Conservation (phyloP, 169 alveolate species). For the Plasmodium knowlesi region DNA sequence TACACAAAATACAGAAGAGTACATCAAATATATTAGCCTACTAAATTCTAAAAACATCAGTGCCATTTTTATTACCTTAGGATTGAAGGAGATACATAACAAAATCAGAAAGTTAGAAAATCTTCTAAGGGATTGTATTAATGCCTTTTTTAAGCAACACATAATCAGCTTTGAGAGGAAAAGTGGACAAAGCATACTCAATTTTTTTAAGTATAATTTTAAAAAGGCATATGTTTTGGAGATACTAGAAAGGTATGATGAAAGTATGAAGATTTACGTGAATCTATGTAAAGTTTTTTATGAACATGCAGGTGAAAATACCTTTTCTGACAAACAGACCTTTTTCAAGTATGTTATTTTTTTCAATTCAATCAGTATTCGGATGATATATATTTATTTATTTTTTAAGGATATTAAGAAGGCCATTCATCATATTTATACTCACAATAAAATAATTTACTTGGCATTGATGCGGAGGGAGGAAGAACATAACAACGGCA, state of each 20-base stretch:
- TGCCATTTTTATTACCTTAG: slow-evolving; percentile 65
- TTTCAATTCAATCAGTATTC: slow-evolving; percentile 57
- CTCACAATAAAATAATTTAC: slow-evolving; percentile 57
- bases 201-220: slow-evolving; percentile 64
- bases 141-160: slow-evolving; percentile 62
- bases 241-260: slow-evolving; percentile 70
- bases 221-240: slow-evolving; percentile 70
- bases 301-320: slow-evolving; percentile 37
- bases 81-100: slow-evolving; percentile 62
- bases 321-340: slow-evolving; percentile 19
- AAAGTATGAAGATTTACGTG: slow-evolving; percentile 71
- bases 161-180: slow-evolving; percentile 58
- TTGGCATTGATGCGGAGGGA: slow-evolving; percentile 37
- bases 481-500: not conserved
- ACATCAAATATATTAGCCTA: slow-evolving; percentile 41
- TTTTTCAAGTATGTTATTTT: slow-evolving; percentile 62
- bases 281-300: slow-evolving; percentile 65
- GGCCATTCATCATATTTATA: slow-evolving; percentile 54
- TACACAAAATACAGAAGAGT: slow-evolving; percentile 49
- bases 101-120: slow-evolving; percentile 69
- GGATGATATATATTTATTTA: slow-evolving; percentile 70
- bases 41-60: slow-evolving; percentile 64
- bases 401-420: slow-evolving; percentile 62
- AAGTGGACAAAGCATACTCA: slow-evolving; percentile 20
- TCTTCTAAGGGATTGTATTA: slow-evolving; percentile 62